A percentile compares a stretch with the other conserved stretches of the same genome.
Evolutionary conservation across 2,329 filamentous ascomycete species (phyloP).

Genomic region (Penicillium sp.): DNA sequence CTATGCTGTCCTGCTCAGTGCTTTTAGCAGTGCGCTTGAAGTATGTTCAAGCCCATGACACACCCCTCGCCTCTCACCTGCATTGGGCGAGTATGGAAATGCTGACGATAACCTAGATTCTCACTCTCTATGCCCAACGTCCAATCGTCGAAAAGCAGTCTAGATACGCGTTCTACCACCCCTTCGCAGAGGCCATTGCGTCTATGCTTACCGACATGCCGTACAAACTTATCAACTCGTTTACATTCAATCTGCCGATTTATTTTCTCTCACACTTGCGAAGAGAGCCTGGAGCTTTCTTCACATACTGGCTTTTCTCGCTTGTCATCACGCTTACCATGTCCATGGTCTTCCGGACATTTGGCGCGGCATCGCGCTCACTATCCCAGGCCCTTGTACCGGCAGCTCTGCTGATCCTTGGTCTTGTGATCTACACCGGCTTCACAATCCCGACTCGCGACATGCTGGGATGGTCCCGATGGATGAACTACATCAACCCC

Average conservation of each 20-base stretch:
- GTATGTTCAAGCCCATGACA: neutral
- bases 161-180: conserved; percentile 26
- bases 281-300: conserved; percentile 75
- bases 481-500: conserved; percentile 79
- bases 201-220: conserved; percentile 55
- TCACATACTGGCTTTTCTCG: conserved; percentile 80
- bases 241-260: conserved; percentile 77
- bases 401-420: conserved; percentile 50
- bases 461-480: conserved; percentile 78
- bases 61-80: neutral
- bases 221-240: conserved; percentile 74
- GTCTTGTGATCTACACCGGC: conserved; percentile 51
- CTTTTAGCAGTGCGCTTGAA: conserved; percentile 76
- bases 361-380: conserved; percentile 74
- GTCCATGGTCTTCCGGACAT: conserved; percentile 85
- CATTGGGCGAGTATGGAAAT: no score
- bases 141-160: conserved; percentile 25
- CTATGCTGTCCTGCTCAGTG: conserved; percentile 83
- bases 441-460: conserved; percentile 50
- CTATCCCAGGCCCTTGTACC: conserved; percentile 60
- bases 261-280: conserved; percentile 89
- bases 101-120: conserved; percentile 9
- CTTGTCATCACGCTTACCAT: conserved; percentile 76
- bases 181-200: conserved; percentile 8
- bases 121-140: conserved; percentile 25